Conservation (phyloP, 805 yeast genomes). For the Candida odintsovae region DNA sequence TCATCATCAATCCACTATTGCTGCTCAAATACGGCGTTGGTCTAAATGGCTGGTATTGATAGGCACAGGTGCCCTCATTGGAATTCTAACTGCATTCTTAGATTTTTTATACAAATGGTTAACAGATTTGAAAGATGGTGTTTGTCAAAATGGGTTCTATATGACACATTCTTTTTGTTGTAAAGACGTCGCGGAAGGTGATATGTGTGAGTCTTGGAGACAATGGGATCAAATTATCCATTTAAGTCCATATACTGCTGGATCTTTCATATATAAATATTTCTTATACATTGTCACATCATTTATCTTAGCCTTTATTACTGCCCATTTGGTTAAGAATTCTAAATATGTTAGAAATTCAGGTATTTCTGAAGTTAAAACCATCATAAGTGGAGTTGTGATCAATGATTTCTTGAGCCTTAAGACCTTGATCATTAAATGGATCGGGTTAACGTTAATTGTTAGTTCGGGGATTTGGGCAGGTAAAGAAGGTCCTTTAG, state of each 20-base stretch:
- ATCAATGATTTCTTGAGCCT: constrained; percentile 47
- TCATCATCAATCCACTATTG: constrained; percentile 3
- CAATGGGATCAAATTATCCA: constrained; percentile 28
- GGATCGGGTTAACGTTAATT: constrained; percentile 53
- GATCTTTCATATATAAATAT: constrained; percentile 27
- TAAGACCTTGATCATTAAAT: constrained; percentile 48
- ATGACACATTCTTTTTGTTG: constrained; percentile 28
- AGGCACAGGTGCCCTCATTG: constrained; percentile 39
- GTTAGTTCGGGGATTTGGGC: constrained; percentile 77
- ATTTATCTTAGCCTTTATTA: constrained; percentile 31
- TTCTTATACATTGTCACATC: constrained; percentile 34
- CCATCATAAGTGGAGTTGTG: constrained; percentile 60
- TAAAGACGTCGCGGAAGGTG: constrained; percentile 21
- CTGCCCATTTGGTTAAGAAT: constrained; percentile 25
- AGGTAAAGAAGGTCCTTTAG: constrained; percentile 85
- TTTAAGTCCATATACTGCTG: constrained; percentile 19
- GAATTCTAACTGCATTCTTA: constrained; percentile 41
- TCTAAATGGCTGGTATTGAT: constrained; percentile 44
- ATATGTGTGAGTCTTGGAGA: constrained; percentile 28
- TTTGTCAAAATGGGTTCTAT: constrained; percentile 34
- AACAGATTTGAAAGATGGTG: constrained; percentile 47
- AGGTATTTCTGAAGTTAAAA: constrained; percentile 72
- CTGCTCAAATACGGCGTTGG: constrained; percentile 8
- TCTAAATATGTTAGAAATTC: constrained; percentile 41
- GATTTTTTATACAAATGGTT: constrained; percentile 46